Conservation (phyloP, 1,139 yeast genomes). For the Diutina ranongensis region DNA sequence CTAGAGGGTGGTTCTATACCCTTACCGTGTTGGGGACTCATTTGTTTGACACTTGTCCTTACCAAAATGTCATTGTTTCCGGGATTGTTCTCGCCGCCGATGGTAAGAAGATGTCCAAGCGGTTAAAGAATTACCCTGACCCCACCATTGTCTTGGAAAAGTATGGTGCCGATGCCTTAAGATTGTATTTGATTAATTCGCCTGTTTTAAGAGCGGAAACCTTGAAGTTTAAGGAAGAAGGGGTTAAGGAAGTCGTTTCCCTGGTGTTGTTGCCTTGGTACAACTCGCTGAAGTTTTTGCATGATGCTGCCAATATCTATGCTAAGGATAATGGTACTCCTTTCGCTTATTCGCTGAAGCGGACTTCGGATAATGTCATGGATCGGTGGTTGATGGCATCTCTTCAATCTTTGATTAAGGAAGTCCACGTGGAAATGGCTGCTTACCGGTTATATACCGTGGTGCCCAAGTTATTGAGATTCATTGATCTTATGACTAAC, state of each 20-base stretch:
- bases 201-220: constrained; percentile 97
- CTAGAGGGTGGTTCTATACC: constrained; percentile 99
- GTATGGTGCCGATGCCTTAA: constrained; percentile 96
- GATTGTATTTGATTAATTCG: constrained; percentile 91
- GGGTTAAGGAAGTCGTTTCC: constrained; percentile 94
- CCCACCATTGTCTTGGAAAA: constrained; percentile 70
- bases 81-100: constrained; percentile 97
- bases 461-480: constrained; percentile 78
- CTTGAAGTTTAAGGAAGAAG: constrained; percentile 93
- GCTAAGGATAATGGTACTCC: constrained; percentile 64
- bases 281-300: constrained; percentile 93
- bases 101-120: constrained; percentile 98
- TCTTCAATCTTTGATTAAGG: constrained; percentile 77
- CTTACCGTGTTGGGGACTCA: constrained; percentile 93
- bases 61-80: constrained; percentile 87
- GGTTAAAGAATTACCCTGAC: constrained; percentile 96
- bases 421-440: constrained; percentile 80
- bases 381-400: constrained; percentile 96
- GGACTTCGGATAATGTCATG: constrained; percentile 78
- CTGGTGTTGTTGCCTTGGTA: constrained; percentile 97
- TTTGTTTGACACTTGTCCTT: constrained; percentile 84
- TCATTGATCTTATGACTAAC: constrained; percentile 91
- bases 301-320: constrained; percentile 80
- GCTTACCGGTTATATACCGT: constrained; percentile 90
- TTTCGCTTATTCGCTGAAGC: constrained; percentile 57